Evolutionary conservation across 1,284 basidiomycete genomes (phyloP), one percentile per base, ranked within the genome.

Genomic region (Vanrija sp.): DNA sequence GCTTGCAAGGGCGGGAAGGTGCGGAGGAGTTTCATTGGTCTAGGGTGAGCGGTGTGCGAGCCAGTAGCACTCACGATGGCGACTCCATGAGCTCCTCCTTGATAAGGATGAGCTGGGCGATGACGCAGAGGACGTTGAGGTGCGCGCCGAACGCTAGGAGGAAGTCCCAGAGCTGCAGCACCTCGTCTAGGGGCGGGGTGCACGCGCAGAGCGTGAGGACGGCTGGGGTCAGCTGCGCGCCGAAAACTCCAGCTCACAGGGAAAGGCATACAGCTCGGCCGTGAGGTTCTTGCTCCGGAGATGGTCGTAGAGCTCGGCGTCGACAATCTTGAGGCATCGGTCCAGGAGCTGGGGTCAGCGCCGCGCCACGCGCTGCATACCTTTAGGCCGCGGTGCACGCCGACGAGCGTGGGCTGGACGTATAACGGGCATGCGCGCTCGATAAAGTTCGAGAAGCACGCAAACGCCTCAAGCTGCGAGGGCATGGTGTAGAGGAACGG

Each of bases 221-320:
- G 51, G 94, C 91, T 95, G 6, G n/a, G 19, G 47, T 49, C 20
- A 54, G 55, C 45, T 18, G 4, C 4, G 14, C 3, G 24, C 5
- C 45, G 1, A 2, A 16, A 16, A 10, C 9, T 10, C 23, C 20
- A 36, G 80, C 88, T 54, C 65, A 93, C 92, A 96, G 44, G 95
- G 90, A 67, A 98, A 98, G 1, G 94, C 95, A 73, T 98, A 98
- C 35, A 98, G 84, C 71, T 98, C 93, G 6, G 95, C 95, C n/a
- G 86, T 88, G n/a, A 98, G 83, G 60, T 94, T 94, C 71, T 94
- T 95, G 37, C 85, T 86, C 31, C 87, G 83, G 38, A 98, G 78
- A 73, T 93, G 82, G 14, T 80, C 79, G 68, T 83, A 95, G 16
- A 98, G 80, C 41, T 92, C 87, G 0, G 85, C 83, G 69, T 98